A percentile compares a stretch with the other conserved stretches of the same genome.
Evolutionary conservation across 2,329 filamentous ascomycete species (phyloP).

Genomic region (Xylariaceae sp.): DNA sequence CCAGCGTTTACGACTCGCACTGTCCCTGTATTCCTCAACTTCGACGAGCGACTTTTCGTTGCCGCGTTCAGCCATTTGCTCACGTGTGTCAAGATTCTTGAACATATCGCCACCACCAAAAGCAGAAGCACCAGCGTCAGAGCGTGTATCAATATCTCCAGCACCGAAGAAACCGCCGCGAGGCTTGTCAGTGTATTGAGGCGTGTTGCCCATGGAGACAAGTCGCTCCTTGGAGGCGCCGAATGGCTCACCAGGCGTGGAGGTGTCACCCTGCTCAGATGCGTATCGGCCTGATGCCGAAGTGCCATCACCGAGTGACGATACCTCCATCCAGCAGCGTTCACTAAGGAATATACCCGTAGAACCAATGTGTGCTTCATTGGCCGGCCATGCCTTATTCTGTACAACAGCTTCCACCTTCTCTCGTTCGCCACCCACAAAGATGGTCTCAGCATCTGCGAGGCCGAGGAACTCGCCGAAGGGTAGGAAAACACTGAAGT

Average conservation of each 20-base stretch:
- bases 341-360: constrained; percentile 96
- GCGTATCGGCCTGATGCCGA: constrained; percentile 50
- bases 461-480: constrained; percentile 93
- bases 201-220: constrained; percentile 47
- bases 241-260: constrained; percentile 53
- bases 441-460: constrained; percentile 73
- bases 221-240: constrained; percentile 58
- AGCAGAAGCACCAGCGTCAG: constrained; percentile 87
- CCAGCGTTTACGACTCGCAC: constrained; percentile 83
- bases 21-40: constrained; percentile 77
- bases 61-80: constrained; percentile 91
- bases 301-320: constrained; percentile 62
- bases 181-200: constrained; percentile 67
- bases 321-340: constrained; percentile 87
- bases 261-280: constrained; percentile 58
- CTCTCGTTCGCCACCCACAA: constrained; percentile 88
- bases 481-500: constrained; percentile 92
- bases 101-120: constrained; percentile 96
- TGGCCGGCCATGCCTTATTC: constrained; percentile 84
- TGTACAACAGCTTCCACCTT: constrained; percentile 89
- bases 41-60: constrained; percentile 87
- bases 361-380: constrained; percentile 83
- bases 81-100: constrained; percentile 86
- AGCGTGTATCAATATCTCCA: constrained; percentile 75
- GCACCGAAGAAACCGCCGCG: constrained; percentile 74